Evolutionary conservation across 75 land plant genomes (phyloP), one percentile per base, ranked within the genome.

Genomic region (Sequoia sempervirens): DNA sequence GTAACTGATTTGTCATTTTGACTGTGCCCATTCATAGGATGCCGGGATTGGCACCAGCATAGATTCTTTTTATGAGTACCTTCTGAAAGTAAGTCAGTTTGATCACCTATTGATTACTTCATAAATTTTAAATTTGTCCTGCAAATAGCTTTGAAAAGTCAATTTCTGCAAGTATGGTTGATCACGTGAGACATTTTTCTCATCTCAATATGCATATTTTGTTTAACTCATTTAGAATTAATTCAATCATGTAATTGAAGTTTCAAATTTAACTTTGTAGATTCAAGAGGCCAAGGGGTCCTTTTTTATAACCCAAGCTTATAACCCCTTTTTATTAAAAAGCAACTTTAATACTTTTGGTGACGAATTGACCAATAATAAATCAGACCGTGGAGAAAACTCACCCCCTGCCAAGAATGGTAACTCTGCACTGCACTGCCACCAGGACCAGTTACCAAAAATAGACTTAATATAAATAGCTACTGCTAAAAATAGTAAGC

Each of bases 21-120:
- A n/a, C 28, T 45, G 32, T 17, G 47, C 50, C n/a, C 52, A 78
- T 45, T 11, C 9, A 81, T 89, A 97, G 99, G 99, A 98, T 91
- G 98, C 99, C 79, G 99, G 99, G 82, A 98, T 98, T 69, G 99
- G 99, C 30, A 98, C 99, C 53, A 98, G 99, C 83, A 94, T 98
- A 85, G 99, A 98, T 84, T 98, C 99, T 10, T 98, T 98, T 84
- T 98, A 98, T 79, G 99, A 98, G 86, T 98, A 98, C 89, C 96
- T 98, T 20, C 70, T 98, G 79, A 98, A 98, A 98, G 99, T 92
- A 50, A 82, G 81, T 83, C 34, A 10, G 41, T 75, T 40, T 8
- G 26, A 41, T 78, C 13, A 43, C n/a, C 11, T 11, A 78, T 45
- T 45, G 28, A n/a, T n/a, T 78, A 30, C 30, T 43, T 45, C 15